Evolutionary conservation across 768 basidiomycete genomes (phyloP), one percentile per base, ranked within the genome.

Genomic region (Lentinula guzmanii): DNA sequence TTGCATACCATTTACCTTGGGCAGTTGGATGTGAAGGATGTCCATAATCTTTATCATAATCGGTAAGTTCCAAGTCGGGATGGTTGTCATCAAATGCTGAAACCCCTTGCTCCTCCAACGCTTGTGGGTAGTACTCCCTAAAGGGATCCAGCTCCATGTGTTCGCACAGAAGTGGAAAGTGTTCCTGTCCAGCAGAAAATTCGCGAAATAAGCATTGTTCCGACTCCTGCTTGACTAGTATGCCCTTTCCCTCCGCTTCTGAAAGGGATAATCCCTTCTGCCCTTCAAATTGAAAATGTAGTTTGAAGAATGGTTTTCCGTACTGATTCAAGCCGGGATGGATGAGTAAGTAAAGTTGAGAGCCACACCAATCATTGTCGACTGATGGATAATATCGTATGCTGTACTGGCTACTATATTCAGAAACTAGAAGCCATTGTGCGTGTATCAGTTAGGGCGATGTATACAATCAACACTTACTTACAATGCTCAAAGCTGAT

Each of bases 61-160:
- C 35, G 4, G 18, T 16, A 13, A 54, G 18, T 11, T 54, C 53
- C 33, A 54, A 21, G 34, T 54, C 53, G 8, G 53, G 53, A 54
- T 54, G 53, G 16, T 39, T 18, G 37, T 54, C 53, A 39, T 54
- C 53, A 54, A 54, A 54, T 11, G 53, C 53, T 39, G 35, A 16
- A 34, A 54, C 53, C 5, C 53, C 53, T 11, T 54, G 53, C 21
- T 54, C 53, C 53, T 54, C 18, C 4, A 54, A 21, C 10, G 53
- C 53, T 21, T 54, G 53, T n/a, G 53, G 53, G 18, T 54, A 54
- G 13, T 54, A 54, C 18, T 54, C 53, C 11, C 18, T 39, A 34
- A 54, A 54, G 11, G 53, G 53, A 24, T 54, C 35, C 53, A 54
- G 21, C 24, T 54, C 53, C 53, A 54, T 54, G 37, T 54, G 53